A percentile compares a stretch with the other conserved stretches of the same genome.
These are phyloP conservation scores for Rhazya stricta DNA, from an alignment of 257 asterid genomes.

Conservation along the genomic window DNA sequence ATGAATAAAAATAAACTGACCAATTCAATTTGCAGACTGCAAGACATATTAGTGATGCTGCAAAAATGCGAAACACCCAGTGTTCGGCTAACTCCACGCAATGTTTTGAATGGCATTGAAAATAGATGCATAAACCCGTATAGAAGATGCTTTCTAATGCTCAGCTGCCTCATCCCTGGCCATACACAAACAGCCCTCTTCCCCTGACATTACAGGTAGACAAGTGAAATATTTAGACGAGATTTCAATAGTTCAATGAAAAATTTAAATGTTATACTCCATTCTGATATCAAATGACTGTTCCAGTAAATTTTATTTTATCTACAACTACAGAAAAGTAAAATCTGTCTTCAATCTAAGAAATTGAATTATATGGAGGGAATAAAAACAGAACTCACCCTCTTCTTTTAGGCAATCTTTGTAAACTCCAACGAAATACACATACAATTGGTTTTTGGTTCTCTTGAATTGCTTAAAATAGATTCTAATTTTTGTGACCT, in stretches of 20 bases:
- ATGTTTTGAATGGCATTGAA: constrained; percentile 74
- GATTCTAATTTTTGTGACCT: neutral
- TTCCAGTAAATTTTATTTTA: neutral
- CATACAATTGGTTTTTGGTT: neutral
- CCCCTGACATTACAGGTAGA: constrained; percentile 22
- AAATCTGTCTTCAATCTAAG: neutral
- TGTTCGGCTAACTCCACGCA: constrained; percentile 61
- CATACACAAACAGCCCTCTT: constrained; percentile 65
- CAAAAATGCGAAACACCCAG: constrained; percentile 75
- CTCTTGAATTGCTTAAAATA: neutral
- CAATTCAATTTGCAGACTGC: constrained; percentile 75
- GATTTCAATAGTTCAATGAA: neutral
- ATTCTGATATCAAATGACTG: neutral
- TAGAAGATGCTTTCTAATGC: constrained; percentile 70
- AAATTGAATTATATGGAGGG: neutral
- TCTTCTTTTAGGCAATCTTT: neutral
- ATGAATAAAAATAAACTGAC: constrained; percentile 32
- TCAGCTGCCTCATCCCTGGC: constrained; percentile 86
- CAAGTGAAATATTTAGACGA: neutral
- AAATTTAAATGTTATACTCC: too few species aligned
- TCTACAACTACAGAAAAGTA: neutral
- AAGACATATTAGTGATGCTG: constrained; percentile 58
- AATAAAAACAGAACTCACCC: neutral
- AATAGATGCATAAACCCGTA: constrained; percentile 74
- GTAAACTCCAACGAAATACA: neutral